phyloP scores from a whole-genome alignment of 2,329 filamentous ascomycete species.

The Cordyceps cateniannulata region DNA sequence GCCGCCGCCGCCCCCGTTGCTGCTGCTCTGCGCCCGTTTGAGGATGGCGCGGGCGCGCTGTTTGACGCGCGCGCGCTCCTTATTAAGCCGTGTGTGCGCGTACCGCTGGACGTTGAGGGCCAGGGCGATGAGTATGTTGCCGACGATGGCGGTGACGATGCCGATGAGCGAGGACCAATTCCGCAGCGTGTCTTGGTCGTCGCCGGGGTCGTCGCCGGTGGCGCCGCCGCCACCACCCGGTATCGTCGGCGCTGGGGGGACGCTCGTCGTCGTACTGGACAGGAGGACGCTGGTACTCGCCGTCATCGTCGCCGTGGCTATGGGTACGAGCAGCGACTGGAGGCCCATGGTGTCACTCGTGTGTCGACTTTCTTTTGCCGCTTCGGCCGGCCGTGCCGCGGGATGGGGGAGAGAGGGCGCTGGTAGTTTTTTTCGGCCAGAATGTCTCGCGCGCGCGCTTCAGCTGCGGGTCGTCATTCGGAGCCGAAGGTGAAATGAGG shows the following conservation, averaged over 20 bases:
- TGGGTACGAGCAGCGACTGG: neutral
- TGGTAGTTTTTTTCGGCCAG: neutral
- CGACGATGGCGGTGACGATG: conserved; percentile 84
- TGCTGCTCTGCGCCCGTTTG: conserved; percentile 35
- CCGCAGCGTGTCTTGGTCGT: conserved; percentile 44
- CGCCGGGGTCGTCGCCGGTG: conserved; percentile 17
- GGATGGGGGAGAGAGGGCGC: neutral
- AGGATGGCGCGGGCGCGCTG: conserved; percentile 48
- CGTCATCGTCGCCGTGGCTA: neutral
- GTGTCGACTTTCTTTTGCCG: too few species aligned
- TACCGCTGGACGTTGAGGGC: conserved; percentile 96
- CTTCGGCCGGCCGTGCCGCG: neutral
- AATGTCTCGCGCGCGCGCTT: neutral
- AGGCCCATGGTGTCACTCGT: neutral
- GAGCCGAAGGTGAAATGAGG: neutral
- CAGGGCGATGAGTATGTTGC: conserved; percentile 90
- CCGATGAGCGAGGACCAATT: conserved; percentile 93
- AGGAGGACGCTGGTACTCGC: neutral
- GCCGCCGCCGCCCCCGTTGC: conserved; percentile 18
- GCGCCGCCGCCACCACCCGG: conserved; percentile 14
- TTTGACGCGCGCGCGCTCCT: conserved; percentile 56
- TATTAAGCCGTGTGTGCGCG: conserved; percentile 78
- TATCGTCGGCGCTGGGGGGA: conserved; percentile 1
- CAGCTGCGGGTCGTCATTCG: neutral
- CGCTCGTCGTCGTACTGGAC: neutral